A percentile compares a stretch with the other conserved stretches of the same genome.
These are phyloP conservation scores for Russula brevipes DNA, from an alignment of 768 basidiomycete genomes.

Conservation along the genomic window DNA sequence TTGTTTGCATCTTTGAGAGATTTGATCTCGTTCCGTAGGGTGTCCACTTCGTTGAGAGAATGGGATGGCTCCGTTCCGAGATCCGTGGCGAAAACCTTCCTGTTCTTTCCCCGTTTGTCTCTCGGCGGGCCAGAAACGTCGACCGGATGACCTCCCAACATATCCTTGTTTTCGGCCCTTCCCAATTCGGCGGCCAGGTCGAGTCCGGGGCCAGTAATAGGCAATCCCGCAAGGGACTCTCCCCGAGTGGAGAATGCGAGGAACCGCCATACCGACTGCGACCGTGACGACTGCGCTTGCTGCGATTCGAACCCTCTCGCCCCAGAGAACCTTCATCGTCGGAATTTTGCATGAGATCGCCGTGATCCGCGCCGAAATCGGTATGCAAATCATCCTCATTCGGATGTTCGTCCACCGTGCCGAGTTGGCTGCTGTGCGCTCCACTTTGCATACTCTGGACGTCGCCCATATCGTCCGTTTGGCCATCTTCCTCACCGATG, in stretches of 20 bases:
- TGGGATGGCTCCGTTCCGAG: slow-evolving; percentile 41
- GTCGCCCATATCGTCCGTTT: slow-evolving; percentile 27
- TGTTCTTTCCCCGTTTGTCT: slow-evolving; percentile 41
- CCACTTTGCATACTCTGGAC: slow-evolving; percentile 48
- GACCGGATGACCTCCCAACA: slow-evolving; percentile 50
- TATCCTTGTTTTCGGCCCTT: slow-evolving; percentile 85
- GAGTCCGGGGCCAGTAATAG: slow-evolving; percentile 83
- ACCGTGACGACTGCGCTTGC: slow-evolving; percentile 41
- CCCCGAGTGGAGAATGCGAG: slow-evolving; percentile 54
- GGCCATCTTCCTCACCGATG: slow-evolving; percentile 25
- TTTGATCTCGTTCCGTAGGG: slow-evolving; percentile 83
- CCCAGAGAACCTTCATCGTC: slow-evolving; percentile 29
- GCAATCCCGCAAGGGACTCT: slow-evolving; percentile 80
- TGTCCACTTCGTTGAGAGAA: slow-evolving; percentile 57
- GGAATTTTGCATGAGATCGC: slow-evolving; percentile 40
- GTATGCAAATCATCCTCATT: slow-evolving; percentile 49
- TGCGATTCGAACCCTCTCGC: slow-evolving; percentile 34
- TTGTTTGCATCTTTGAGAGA: slow-evolving; percentile 94
- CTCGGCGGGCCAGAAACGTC: slow-evolving; percentile 47
- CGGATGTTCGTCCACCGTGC: slow-evolving; percentile 37
- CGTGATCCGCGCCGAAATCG: slow-evolving; percentile 38
- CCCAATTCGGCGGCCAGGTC: slow-evolving; percentile 90
- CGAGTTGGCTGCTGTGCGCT: slow-evolving; percentile 55
- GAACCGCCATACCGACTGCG: slow-evolving; percentile 51
- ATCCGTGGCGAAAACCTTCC: slow-evolving; percentile 33